Evolutionary conservation across 257 asterid species (phyloP).

Genomic region (Fraxinus anomala): DNA sequence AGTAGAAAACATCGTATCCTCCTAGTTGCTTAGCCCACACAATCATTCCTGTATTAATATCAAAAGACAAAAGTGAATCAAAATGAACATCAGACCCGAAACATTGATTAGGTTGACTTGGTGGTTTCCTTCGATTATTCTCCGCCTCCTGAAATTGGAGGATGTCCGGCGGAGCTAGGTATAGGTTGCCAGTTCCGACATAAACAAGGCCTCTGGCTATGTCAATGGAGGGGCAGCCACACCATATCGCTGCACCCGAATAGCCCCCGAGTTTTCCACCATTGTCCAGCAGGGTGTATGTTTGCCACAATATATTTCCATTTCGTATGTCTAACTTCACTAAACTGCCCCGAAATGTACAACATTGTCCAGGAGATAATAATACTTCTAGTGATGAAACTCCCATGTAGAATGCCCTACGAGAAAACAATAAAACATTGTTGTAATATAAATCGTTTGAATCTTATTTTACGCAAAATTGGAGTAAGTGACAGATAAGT

Average conservation of each 20-base stretch:
- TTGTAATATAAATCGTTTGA: background rate
- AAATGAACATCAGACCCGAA: constrained; percentile 51
- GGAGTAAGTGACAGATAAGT: too few species aligned
- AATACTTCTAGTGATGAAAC: constrained; percentile 64
- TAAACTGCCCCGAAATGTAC: constrained; percentile 72
- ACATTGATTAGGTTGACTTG: constrained; percentile 47
- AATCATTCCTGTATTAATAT: constrained; percentile 11
- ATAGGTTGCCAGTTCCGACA: background rate
- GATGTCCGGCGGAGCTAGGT: constrained; percentile 61
- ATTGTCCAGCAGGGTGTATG: too few species aligned
- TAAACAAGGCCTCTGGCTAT: too few species aligned
- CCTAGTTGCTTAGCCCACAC: too few species aligned
- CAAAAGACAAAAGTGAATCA: constrained; percentile 53
- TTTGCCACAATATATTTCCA: too few species aligned
- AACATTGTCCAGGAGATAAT: constrained; percentile 48
- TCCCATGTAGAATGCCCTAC: constrained; percentile 54
- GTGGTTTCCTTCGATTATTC: constrained; percentile 51
- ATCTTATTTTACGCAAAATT: too few species aligned
- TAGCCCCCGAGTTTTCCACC: too few species aligned
- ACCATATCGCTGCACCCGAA: too few species aligned
- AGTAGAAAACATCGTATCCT: constrained; percentile 33
- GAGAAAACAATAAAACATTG: background rate
- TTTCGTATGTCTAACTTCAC: too few species aligned
- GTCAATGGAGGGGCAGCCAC: too few species aligned
- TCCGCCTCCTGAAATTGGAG: constrained; percentile 53